These are phyloP conservation scores for Malus hybrid DNA, from an alignment of 331 rosid species.

Conservation along the genomic window DNA sequence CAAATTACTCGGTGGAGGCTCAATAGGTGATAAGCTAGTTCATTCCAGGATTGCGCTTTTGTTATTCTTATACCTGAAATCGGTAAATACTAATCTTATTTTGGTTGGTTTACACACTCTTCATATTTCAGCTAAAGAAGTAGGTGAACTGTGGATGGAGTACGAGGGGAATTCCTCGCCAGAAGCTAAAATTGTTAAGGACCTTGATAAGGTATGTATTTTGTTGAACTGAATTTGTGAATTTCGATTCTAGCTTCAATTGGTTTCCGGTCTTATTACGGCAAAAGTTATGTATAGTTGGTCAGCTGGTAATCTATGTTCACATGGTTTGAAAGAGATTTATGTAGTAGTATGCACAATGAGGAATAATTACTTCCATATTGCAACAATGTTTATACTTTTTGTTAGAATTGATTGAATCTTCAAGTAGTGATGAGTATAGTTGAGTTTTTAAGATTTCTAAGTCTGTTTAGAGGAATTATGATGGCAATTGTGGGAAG, in stretches of 20 bases:
- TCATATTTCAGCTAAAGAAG: constrained; percentile 55
- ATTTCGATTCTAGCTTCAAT: neutral
- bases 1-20: constrained; percentile 86
- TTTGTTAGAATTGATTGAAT: neutral
- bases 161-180: constrained; percentile 70
- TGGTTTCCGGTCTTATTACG: neutral
- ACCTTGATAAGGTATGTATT: constrained; percentile 67
- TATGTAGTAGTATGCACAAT: neutral
- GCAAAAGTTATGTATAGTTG: neutral
- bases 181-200: constrained; percentile 91
- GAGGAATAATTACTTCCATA: neutral
- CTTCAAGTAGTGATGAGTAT: neutral
- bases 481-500: neutral
- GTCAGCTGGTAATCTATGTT: neutral
- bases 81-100: constrained; percentile 1
- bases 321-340: neutral
- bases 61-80: neutral
- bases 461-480: neutral
- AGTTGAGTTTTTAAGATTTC: neutral
- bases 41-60: neutral
- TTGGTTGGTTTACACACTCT: constrained; percentile 10
- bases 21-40: constrained; percentile 43
- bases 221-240: constrained; percentile 6
- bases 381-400: too few species aligned
- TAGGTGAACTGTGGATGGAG: constrained; percentile 75